Evolutionary conservation across 176 grass and related monocot species (phyloP).

Genomic region (Echinochloa phyllopogon): DNA sequence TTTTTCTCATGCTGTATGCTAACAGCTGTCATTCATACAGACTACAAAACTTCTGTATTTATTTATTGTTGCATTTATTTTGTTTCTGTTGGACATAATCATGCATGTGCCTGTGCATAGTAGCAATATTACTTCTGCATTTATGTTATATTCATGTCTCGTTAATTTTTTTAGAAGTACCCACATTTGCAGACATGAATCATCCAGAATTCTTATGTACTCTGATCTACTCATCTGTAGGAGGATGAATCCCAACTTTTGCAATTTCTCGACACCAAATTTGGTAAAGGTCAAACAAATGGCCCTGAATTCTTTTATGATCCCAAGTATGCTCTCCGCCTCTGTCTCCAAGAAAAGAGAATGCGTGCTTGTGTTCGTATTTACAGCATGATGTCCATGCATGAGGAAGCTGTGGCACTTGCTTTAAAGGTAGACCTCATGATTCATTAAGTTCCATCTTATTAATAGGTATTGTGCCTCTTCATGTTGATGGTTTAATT

Average conservation of each 20-base stretch:
- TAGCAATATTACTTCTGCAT: slow-evolving; percentile 18
- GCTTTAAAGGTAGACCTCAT: slow-evolving; percentile 75
- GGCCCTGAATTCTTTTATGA: slow-evolving; percentile 88
- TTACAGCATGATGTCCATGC: slow-evolving; percentile 99
- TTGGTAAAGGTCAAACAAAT: slow-evolving; percentile 73
- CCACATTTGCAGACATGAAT: slow-evolving; percentile 18
- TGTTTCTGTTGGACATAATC: slow-evolving; percentile 33
- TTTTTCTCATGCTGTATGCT: slow-evolving; percentile 61
- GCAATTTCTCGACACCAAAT: slow-evolving; percentile 90
- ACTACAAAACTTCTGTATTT: background rate
- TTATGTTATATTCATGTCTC: slow-evolving; percentile 1
- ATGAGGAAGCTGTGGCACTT: slow-evolving; percentile 97
- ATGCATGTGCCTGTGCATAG: background rate
- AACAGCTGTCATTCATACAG: slow-evolving; percentile 34
- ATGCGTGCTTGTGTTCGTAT: slow-evolving; percentile 97
- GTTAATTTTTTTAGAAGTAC: background rate
- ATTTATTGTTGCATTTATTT: slow-evolving; percentile 28
- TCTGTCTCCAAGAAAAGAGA: slow-evolving; percentile 93
- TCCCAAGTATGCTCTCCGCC: slow-evolving; percentile 96
- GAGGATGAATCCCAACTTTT: slow-evolving; percentile 87
- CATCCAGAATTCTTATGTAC: background rate
- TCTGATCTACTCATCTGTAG: slow-evolving; percentile 53
- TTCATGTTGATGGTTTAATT: slow-evolving; percentile 35
- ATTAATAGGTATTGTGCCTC: slow-evolving; percentile 27
- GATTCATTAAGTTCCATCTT: slow-evolving; percentile 17